A percentile compares a stretch with the other conserved stretches of the same genome.
Conservation (phyloP, 768 basidiomycete genomes). For the Russula ochroleuca region DNA sequence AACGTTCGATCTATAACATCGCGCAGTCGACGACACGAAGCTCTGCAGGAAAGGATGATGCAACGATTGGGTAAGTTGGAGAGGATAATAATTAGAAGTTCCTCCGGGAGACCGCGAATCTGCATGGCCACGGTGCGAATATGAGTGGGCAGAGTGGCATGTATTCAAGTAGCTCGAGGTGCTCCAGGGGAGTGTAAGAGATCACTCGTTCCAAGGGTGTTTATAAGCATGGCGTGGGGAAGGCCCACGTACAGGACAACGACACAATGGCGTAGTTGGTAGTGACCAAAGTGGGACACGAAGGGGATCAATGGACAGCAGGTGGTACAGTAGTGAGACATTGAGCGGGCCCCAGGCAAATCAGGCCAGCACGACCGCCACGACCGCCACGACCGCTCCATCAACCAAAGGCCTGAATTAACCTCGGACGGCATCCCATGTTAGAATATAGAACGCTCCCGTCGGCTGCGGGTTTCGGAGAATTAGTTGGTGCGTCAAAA, state of each 20-base stretch:
- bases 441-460: no score
- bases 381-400: no score
- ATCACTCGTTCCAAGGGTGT: not conserved
- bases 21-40: constrained; percentile 10
- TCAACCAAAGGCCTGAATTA: no score
- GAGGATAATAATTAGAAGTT: constrained; percentile 12
- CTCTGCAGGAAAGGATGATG: not conserved
- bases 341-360: no score
- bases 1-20: constrained; percentile 2
- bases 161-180: not conserved
- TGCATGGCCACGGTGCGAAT: not conserved
- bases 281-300: no score
- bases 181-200: not conserved
- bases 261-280: not conserved
- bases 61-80: not conserved
- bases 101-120: constrained; percentile 13
- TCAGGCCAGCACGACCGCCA: no score
- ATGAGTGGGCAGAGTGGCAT: not conserved
- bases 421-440: no score
- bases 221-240: not conserved
- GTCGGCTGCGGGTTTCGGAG: no score
- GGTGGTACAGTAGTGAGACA: no score
- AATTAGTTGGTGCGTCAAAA: no score
- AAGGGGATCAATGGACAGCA: no score
- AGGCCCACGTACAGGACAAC: constrained; percentile 6